These are phyloP conservation scores for Stachybotrys chartarum DNA, from an alignment of 2,329 filamentous ascomycete genomes.

Conservation along the genomic window DNA sequence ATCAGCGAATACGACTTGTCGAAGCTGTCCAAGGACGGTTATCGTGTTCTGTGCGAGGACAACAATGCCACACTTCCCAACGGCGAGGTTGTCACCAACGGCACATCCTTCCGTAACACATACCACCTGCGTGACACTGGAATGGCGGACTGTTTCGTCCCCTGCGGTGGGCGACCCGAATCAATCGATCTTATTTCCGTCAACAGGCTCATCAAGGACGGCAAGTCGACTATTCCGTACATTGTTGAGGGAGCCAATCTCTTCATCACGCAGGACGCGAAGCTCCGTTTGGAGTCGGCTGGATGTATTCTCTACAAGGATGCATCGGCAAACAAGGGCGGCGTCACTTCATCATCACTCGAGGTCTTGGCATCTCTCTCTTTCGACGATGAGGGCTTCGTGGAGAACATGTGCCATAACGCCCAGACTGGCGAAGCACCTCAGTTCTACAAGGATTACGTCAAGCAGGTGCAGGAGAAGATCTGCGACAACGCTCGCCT, in stretches of 20 bases:
- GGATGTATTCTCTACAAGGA: conserved; percentile 96
- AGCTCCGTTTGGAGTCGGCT: conserved; percentile 89
- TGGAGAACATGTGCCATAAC: conserved; percentile 89
- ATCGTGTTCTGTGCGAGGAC: conserved; percentile 88
- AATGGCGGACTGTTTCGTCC: conserved; percentile 83
- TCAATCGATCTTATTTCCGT: conserved; percentile 90
- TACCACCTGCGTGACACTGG: conserved; percentile 81
- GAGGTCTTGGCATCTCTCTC: conserved; percentile 92
- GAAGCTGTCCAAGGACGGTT: conserved; percentile 83
- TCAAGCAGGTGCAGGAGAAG: conserved; percentile 81
- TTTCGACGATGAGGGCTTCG: conserved; percentile 85
- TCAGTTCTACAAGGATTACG: conserved; percentile 88
- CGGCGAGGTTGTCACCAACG: conserved; percentile 83
- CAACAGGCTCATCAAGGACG: conserved; percentile 80
- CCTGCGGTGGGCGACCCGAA: conserved; percentile 92
- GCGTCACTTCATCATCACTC: conserved; percentile 93
- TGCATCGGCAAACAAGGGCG: conserved; percentile 96
- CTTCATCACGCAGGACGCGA: conserved; percentile 98
- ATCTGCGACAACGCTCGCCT: conserved; percentile 87
- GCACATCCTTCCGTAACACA: conserved; percentile 93
- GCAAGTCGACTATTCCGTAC: conserved; percentile 82
- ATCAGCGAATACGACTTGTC: conserved; percentile 77
- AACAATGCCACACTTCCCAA: conserved; percentile 78
- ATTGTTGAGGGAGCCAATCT: conserved; percentile 97
- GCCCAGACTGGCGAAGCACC: conserved; percentile 60